Base-by-base conservation (phyloP, 352 stramenopile species). In the Globisporangium paroecandrum region DNA sequence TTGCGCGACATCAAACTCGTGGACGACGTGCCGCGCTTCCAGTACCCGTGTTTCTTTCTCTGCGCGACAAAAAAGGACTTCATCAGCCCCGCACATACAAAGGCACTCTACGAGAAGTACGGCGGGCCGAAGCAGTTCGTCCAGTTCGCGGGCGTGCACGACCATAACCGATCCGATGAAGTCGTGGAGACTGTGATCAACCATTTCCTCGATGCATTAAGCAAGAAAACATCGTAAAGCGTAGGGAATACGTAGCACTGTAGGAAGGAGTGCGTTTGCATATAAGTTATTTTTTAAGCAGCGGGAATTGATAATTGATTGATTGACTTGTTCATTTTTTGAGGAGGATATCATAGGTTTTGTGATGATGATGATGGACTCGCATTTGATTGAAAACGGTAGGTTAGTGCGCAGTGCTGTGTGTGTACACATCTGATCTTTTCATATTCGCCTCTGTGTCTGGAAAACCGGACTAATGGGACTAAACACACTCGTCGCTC, bases 41-140 rank as follows among this genome's bases (percentile, higher is more conserved):
- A 62, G 36, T 61, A 85, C 15, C 78, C 86, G 2, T 90, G 86
- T 24, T 60, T 90, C 18, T 94, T 94, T 69, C 71, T 91, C 34
- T 88, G 77, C 46, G 79, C 80, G 15, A 85, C 75, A 0, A 87
- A 89, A 72, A 87, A 88, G 34, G 86, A 92, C 60, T 94, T 94
- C 41, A 88, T 94, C 47, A 79, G 71, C 12, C 85, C 85, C 22
- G 69, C 78, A 10, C 84, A 92, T 29, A 81, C 86, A 18, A 72
- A 73, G 60, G 61, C 74, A 12, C 66, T 94, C 20, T 87, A 72
- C 38, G 75, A 89, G 2, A 58, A 63, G 12, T 94, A 94, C 29
- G 83, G 82, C 15, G 84, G 83, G 0, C 65, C 75, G 6, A 93
- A 91, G 72, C 76, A 74, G 64, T 81, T 85, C 49, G 47, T 88